Evolutionary conservation across 306 rosid genomes (phyloP).

Genomic region (Abrus pulchellus): DNA sequence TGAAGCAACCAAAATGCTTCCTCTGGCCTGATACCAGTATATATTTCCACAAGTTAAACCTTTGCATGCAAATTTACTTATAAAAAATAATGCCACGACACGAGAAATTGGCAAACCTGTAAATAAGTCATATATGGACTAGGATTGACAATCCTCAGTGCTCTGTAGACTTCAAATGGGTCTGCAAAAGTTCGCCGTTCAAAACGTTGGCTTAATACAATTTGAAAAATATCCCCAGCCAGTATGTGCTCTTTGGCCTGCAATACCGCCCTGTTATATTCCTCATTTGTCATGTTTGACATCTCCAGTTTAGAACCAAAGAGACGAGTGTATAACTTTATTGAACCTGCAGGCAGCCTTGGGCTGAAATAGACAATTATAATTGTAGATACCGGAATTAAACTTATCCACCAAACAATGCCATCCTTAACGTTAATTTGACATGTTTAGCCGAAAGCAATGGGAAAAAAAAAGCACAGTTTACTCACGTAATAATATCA

Average conservation of each 20-base stretch:
- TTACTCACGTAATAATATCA: conserved; percentile 82
- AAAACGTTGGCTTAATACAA: conserved; percentile 94
- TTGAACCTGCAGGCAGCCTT: conserved; percentile 90
- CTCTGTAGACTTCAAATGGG: conserved; percentile 95
- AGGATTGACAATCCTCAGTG: conserved; percentile 92
- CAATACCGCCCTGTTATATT: conserved; percentile 85
- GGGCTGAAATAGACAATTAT: conserved; percentile 78
- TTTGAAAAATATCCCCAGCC: conserved; percentile 97
- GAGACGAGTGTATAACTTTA: conserved; percentile 64
- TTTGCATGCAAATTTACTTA: conserved; percentile 17
- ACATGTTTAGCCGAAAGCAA: conserved; percentile 20
- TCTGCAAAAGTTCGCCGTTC: conserved; percentile 98
- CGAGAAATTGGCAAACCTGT: conserved; percentile 65
- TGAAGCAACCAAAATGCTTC: conserved; percentile 96
- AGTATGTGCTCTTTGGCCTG: conserved; percentile 90
- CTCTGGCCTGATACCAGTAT: conserved; percentile 76
- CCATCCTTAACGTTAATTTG: conserved; percentile 12
- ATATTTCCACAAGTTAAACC: conserved; percentile 39
- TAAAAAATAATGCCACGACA: conserved; percentile 5
- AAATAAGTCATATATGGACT: conserved; percentile 98
- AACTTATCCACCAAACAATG: conserved; percentile 17
- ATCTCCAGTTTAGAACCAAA: conserved; percentile 80
- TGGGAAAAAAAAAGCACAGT: conserved; percentile 3
- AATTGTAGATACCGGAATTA: conserved; percentile 36
- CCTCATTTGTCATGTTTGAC: conserved; percentile 86